Evolutionary conservation across 352 stramenopile species (phyloP).

Genomic region (Globisporangium splendens): DNA sequence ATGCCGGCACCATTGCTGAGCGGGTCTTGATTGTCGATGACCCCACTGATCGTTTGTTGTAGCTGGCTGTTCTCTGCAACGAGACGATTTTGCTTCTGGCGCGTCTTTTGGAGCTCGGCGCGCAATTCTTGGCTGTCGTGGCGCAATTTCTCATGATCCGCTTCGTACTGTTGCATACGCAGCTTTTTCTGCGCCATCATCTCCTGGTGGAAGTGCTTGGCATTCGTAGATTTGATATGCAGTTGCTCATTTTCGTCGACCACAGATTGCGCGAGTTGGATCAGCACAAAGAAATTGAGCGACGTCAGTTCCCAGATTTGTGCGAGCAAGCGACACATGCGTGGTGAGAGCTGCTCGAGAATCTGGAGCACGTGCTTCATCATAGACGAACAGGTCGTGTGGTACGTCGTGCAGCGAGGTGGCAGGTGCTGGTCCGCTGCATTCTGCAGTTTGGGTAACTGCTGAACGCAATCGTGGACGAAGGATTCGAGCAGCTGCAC

Average conservation of each 20-base stretch:
- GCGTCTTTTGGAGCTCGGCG: slow-evolving; percentile 51
- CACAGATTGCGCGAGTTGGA: slow-evolving; percentile 40
- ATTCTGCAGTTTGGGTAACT: slow-evolving; percentile 36
- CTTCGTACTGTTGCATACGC: slow-evolving; percentile 29
- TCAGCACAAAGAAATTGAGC: slow-evolving; percentile 60
- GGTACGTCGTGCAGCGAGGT: slow-evolving; percentile 36
- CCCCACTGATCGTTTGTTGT: slow-evolving; percentile 30
- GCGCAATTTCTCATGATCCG: slow-evolving; percentile 31
- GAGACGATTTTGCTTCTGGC: slow-evolving; percentile 43
- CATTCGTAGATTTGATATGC: slow-evolving; percentile 22
- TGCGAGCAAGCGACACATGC: slow-evolving; percentile 38
- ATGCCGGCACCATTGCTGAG: neutral
- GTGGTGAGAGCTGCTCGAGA: slow-evolving; percentile 43
- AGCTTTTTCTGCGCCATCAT: slow-evolving; percentile 23
- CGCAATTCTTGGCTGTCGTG: slow-evolving; percentile 34
- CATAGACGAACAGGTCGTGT: slow-evolving; percentile 50
- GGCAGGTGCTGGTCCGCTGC: slow-evolving; percentile 27
- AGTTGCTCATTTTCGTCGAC: slow-evolving; percentile 34
- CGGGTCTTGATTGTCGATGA: slow-evolving; percentile 27
- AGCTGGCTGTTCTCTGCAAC: slow-evolving; percentile 52
- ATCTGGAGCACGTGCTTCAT: slow-evolving; percentile 41
- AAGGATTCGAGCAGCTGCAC: slow-evolving; percentile 50
- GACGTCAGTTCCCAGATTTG: slow-evolving; percentile 66
- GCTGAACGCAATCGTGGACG: slow-evolving; percentile 46
- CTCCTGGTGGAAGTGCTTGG: slow-evolving; percentile 31